Conservation (phyloP, 371 early-diverging fungal species). For the Catenaria anguillulae region DNA sequence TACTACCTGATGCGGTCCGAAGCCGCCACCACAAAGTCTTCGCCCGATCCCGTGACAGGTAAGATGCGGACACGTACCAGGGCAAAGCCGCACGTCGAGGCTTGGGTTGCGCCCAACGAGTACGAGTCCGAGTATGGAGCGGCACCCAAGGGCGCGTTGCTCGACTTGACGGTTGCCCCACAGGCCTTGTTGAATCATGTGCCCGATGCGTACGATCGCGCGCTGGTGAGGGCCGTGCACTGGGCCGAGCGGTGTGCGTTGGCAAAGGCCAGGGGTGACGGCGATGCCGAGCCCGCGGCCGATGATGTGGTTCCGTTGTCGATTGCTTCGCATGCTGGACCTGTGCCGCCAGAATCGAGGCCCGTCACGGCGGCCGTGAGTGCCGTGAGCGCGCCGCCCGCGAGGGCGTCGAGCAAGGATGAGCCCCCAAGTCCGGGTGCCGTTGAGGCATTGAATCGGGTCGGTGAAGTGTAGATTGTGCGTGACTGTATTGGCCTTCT, state of each 20-base stretch:
- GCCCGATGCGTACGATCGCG: conserved; percentile 3
- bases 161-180: background rate
- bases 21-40: background rate
- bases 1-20: conserved; percentile 3
- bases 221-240: background rate
- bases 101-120: background rate
- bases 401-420: too few relatives aligned
- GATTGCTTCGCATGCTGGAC: too few relatives aligned
- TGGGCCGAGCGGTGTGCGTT: background rate
- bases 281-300: too few relatives aligned
- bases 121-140: background rate
- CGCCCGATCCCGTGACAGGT: background rate
- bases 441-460: too few relatives aligned
- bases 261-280: too few relatives aligned
- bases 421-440: too few relatives aligned
- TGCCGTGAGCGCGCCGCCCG: too few relatives aligned
- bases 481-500: too few relatives aligned
- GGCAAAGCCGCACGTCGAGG: background rate
- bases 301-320: too few relatives aligned
- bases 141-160: background rate
- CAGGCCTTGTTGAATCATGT: background rate
- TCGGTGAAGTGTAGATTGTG: too few relatives aligned
- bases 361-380: too few relatives aligned
- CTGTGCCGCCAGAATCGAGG: too few relatives aligned
- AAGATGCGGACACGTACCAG: background rate